Evolutionary conservation across 202 grass and related monocot genomes (phyloP).

Genomic region (Carex arenaria): DNA sequence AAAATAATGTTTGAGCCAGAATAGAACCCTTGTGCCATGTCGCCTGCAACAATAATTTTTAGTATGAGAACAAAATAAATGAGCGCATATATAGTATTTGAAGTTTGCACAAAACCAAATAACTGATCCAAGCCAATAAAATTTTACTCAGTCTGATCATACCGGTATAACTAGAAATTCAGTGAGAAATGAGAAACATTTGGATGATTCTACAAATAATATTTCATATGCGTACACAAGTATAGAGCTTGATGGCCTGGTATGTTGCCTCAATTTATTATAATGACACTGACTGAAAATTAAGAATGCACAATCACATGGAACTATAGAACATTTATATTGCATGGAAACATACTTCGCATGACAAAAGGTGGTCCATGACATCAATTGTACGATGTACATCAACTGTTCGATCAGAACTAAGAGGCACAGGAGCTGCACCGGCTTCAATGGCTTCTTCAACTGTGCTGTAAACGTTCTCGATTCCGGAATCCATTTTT

Average conservation of each 20-base stretch:
- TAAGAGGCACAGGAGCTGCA: constrained; percentile 84
- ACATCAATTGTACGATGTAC: constrained; percentile 74
- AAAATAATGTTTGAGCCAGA: constrained; percentile 90
- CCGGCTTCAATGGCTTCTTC: constrained; percentile 95
- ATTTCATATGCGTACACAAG: not conserved
- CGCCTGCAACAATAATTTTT: constrained; percentile 35
- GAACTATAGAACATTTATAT: not conserved
- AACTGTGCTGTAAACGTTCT: constrained; percentile 63
- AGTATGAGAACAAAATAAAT: constrained; percentile 18
- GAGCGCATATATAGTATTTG: not conserved
- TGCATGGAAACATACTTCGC: constrained; percentile 62
- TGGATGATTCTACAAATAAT: not conserved
- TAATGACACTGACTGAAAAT: not conserved
- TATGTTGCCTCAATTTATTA: not conserved
- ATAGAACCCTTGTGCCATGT: constrained; percentile 96
- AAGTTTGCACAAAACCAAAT: not conserved
- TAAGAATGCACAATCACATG: not conserved
- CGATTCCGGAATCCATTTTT: constrained; percentile 98
- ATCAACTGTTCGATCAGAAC: constrained; percentile 69
- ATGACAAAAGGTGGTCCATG: constrained; percentile 96
- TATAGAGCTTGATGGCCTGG: not conserved
- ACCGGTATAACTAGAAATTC: not conserved
- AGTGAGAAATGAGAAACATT: not conserved
- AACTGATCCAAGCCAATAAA: constrained; percentile 20
- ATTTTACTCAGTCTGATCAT: not conserved